Base-by-base conservation (phyloP, 1,284 basidiomycete genomes). In the Marasmius oreades region DNA sequence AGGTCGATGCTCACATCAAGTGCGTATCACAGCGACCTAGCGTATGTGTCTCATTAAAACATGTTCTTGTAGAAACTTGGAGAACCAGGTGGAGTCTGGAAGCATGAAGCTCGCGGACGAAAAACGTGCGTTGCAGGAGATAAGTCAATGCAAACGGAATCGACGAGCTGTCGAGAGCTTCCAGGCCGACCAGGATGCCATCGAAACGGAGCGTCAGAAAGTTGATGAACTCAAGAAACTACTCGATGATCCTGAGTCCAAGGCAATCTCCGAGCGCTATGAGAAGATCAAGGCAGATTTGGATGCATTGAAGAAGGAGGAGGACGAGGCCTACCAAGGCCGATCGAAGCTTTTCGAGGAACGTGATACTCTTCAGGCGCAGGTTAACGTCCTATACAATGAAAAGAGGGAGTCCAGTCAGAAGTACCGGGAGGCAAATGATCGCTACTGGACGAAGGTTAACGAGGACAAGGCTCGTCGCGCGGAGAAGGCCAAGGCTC, bases 91-190 rank as follows among this genome's bases (percentile, higher is more conserved):
- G 59, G 96, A 98, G 68, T 90, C 92, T 8, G 97, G 96, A 22
- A 85, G 70, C 61, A 81, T 99, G 82, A 98, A 95, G 72, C 81
- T 99, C 55, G 95, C 90, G 37, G 96, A 98, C 56, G 97, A 99
- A 76, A 98, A 98, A 75, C 88, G 93, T 62, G 93, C 95, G 5
- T 80, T 99, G 20, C 82, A 85, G 64, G 96, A 99, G 67, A 97
- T 99, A 64, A 82, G 78, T 61, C 79, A 80, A 50, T 76, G 81
- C 62, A 90, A 82, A 66, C 89, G 92, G 42, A 80, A 76, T 55
- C 86, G 91, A 56, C 87, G 81, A 69, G 71, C 74, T 14, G 85
- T 95, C 53, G 91, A 95, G 70, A 77, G 80, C 48, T 93, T 96
- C 78, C 86, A 93, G 67, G 73, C 84, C 1, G 82, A 90, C 51